Evolutionary conservation across 129 eudicot genomes (phyloP).

Genomic region (Tagetes patula): DNA sequence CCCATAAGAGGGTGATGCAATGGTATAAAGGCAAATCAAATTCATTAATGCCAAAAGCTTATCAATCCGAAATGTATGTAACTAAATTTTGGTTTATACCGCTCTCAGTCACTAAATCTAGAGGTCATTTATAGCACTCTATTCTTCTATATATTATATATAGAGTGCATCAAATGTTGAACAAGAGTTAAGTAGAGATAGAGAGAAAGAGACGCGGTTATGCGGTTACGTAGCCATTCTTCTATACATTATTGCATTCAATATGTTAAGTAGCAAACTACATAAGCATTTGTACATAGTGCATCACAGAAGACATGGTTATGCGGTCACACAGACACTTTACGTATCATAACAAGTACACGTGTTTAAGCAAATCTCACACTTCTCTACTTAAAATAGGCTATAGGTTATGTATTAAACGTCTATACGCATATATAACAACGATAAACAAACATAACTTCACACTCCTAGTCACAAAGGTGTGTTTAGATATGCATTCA

Average conservation of each 20-base stretch:
- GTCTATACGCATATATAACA: neutral
- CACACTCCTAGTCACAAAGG: neutral
- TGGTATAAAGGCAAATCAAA: conserved; percentile 2
- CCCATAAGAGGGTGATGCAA: neutral
- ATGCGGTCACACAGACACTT: neutral
- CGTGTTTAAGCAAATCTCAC: neutral
- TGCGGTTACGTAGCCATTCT: too few relatives aligned
- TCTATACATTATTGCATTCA: too few relatives aligned
- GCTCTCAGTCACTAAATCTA: neutral
- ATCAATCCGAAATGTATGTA: neutral
- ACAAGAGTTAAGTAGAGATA: too few relatives aligned
- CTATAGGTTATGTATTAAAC: too few relatives aligned
- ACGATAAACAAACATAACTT: neutral
- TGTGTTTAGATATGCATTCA: neutral
- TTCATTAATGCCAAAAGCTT: neutral
- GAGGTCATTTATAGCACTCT: neutral
- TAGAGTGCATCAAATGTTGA: neutral
- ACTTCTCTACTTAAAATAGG: too few relatives aligned
- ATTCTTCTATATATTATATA: neutral
- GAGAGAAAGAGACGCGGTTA: too few relatives aligned
- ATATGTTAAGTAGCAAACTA: neutral
- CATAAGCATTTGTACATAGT: neutral
- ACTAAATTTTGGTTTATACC: neutral
- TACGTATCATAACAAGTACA: neutral
- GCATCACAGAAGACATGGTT: neutral